These are phyloP conservation scores for Crithidia brevicula DNA, from an alignment of 208 protist species.

Conservation along the genomic window DNA sequence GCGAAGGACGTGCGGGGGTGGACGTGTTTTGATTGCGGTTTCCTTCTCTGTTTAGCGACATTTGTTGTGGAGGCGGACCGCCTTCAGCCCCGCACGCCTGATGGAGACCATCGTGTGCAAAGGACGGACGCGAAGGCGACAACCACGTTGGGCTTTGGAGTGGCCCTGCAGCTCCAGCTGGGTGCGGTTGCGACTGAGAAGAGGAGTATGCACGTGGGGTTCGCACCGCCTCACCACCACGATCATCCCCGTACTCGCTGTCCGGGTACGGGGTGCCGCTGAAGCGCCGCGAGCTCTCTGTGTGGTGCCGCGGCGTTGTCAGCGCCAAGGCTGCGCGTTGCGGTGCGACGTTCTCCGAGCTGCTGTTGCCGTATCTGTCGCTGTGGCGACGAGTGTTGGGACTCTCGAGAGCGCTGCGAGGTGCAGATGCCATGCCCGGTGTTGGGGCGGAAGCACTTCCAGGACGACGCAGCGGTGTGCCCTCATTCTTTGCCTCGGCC, in stretches of 20 bases:
- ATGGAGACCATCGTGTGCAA: background rate
- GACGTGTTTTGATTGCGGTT: too few relatives aligned
- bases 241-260: too few relatives aligned
- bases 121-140: too few relatives aligned
- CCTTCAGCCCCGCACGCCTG: background rate
- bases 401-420: too few relatives aligned
- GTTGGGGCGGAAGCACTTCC: background rate
- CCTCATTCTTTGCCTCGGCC: background rate
- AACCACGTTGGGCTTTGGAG: too few relatives aligned
- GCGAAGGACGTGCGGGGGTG: background rate
- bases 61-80: background rate
- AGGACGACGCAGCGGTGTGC: background rate
- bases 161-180: too few relatives aligned
- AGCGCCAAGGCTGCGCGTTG: background rate
- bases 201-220: constrained; percentile 1
- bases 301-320: background rate
- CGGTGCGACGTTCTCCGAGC: background rate
- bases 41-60: too few relatives aligned
- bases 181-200: background rate
- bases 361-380: too few relatives aligned
- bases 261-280: constrained; percentile 1
- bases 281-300: too few relatives aligned
- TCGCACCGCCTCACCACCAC: background rate
- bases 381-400: too few relatives aligned
- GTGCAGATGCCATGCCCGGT: background rate